These are phyloP conservation scores for Amanita rimosa DNA, from an alignment of 768 basidiomycete genomes.

Conservation along the genomic window DNA sequence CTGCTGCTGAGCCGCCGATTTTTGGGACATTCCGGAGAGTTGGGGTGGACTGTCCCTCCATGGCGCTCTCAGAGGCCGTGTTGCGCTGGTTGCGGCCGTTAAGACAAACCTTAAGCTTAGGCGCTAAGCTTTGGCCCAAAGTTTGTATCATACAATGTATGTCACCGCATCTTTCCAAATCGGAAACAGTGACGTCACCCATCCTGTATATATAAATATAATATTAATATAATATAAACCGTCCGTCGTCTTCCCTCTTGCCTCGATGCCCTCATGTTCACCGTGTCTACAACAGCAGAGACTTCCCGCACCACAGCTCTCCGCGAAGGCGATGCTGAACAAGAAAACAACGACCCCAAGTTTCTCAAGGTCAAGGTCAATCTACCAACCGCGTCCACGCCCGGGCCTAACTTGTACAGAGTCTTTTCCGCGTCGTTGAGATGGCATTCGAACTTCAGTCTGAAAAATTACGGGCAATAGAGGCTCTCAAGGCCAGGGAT, in stretches of 20 bases:
- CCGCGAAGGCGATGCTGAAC: background rate
- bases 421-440: conserved; percentile 36
- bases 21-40: background rate
- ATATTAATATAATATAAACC: too few relatives aligned
- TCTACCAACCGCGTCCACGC: background rate
- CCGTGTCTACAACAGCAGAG: background rate
- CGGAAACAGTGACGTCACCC: conserved; percentile 1
- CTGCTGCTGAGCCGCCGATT: conserved; percentile 3
- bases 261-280: background rate
- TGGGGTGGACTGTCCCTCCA: background rate
- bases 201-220: background rate
- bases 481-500: conserved; percentile 56
- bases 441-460: conserved; percentile 44
- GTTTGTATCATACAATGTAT: too few relatives aligned
- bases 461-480: conserved; percentile 39
- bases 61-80: background rate
- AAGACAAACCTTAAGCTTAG: too few relatives aligned
- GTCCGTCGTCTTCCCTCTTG: too few relatives aligned
- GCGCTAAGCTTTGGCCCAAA: too few relatives aligned
- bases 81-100: background rate
- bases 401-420: conserved; percentile 16
- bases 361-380: conserved; percentile 1
- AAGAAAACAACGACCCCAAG: background rate
- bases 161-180: background rate
- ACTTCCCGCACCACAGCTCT: background rate